Percentiles rank a stretch among this genome's conserved stretches.
Conservation (phyloP, 108 stramenopile genomes). For the Pseudonitzschia delicatissima region DNA sequence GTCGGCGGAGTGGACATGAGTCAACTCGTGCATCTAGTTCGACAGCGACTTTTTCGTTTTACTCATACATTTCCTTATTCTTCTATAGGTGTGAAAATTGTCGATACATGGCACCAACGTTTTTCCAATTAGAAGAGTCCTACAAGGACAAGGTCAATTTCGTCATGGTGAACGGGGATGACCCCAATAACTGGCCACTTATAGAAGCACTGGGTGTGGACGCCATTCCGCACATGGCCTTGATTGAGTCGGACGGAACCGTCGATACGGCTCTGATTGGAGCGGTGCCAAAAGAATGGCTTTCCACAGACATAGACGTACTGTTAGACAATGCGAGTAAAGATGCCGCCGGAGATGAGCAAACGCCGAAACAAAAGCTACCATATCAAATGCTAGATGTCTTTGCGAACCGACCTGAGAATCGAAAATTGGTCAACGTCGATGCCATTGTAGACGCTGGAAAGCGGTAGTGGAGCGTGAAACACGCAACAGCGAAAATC, state of each 20-base stretch:
- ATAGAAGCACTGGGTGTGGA: slow-evolving; percentile 79
- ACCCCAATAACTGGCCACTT: slow-evolving; percentile 51
- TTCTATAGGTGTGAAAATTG: slow-evolving; percentile 74
- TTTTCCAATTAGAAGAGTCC: slow-evolving; percentile 57
- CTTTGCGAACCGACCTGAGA: slow-evolving; percentile 57
- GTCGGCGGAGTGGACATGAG: too few species aligned
- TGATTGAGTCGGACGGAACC: slow-evolving; percentile 61
- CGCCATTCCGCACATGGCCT: slow-evolving; percentile 80
- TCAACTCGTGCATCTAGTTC: neutral
- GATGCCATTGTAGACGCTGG: neutral
- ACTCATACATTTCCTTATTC: neutral
- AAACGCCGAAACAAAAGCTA: slow-evolving; percentile 27
- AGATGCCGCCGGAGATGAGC: neutral
- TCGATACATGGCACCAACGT: slow-evolving; percentile 61
- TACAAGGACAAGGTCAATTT: slow-evolving; percentile 72
- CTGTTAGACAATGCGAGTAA: slow-evolving; percentile 43
- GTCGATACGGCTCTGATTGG: slow-evolving; percentile 88
- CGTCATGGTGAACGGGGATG: slow-evolving; percentile 72
- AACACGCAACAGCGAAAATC: too few species aligned
- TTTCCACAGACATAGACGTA: slow-evolving; percentile 70
- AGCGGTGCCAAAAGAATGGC: slow-evolving; percentile 60
- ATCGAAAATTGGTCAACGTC: slow-evolving; percentile 12
- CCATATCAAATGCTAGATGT: slow-evolving; percentile 82
- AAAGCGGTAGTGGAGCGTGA: neutral
- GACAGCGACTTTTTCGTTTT: neutral